Evolutionary conservation across 192 early-diverging fungal genomes (phyloP), one percentile per base, ranked within the genome.

Genomic region (Mortierella hygrophila): DNA sequence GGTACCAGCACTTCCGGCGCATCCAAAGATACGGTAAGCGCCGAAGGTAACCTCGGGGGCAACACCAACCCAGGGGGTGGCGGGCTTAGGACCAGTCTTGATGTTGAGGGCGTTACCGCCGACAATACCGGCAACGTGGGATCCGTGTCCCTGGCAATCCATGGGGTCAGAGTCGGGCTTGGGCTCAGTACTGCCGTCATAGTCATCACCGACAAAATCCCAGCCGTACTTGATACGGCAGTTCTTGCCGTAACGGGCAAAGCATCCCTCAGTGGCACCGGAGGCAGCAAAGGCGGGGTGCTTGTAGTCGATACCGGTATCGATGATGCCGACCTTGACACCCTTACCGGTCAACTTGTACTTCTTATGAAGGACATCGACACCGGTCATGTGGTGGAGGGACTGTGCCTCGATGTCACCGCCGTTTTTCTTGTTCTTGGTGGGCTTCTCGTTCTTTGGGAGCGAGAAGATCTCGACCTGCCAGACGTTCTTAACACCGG

Each of bases 41-140:
- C 94, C 94, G 46, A 92, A 78, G 2, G 92, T 94, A 2, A 91
- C 94, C 35, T 92, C 93, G 3, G 97, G 97, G 10, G 96, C 97
- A 44, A 96, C 95, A 76, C 97, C 75, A n/a, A 77, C 73, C 35
- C 79, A 82, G 21, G 78, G 76, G 23, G 72, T 69, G 29, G 75
- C 77, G 37, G 85, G 76, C 75, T 82, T 72, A n/a, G 72, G 69
- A 5, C 35, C 37, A 10, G 44, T 49, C 65, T 72, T 80, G 52
- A 73, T 65, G 54, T 78, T 60, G 63, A 70, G 13, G 49, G 90
- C 91, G 42, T 90, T 76, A 63, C 71, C 70, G 80, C 88, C 91
- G 88, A 90, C 41, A 80, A 83, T 89, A 77, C 91, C 91, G 38
- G 89, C 89, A 6, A 90, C 89, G 78, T 92, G 91, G 15, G 90